A percentile compares a stretch with the other conserved stretches of the same genome.
These are phyloP conservation scores for Aphanoascus verrucosus DNA, from an alignment of 2,329 filamentous ascomycete species.

Conservation along the genomic window DNA sequence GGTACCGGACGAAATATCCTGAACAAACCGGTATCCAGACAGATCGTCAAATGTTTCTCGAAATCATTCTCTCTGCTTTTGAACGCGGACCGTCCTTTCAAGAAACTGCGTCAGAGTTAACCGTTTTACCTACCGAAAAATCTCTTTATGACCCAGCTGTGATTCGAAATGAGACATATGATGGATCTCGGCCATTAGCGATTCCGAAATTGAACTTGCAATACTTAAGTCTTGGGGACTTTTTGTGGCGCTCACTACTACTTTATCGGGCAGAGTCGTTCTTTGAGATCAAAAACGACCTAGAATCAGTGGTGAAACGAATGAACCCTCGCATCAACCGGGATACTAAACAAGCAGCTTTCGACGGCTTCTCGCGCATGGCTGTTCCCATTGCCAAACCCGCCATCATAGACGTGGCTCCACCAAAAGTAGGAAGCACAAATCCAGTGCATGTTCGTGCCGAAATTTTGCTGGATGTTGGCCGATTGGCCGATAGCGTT, in stretches of 20 bases:
- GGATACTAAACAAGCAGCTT: slow-evolving; percentile 55
- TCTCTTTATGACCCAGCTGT: slow-evolving; percentile 69
- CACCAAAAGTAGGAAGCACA: slow-evolving; percentile 69
- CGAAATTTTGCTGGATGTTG: slow-evolving; percentile 76
- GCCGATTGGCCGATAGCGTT: slow-evolving; percentile 62
- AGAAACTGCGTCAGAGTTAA: slow-evolving; percentile 60
- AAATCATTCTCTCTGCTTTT: slow-evolving; percentile 63
- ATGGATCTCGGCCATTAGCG: slow-evolving; percentile 75
- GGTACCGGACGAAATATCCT: slow-evolving; percentile 75
- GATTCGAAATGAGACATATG: slow-evolving; percentile 71
- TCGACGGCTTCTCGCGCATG: slow-evolving; percentile 84
- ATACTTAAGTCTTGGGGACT: slow-evolving; percentile 89
- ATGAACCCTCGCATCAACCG: slow-evolving; percentile 58
- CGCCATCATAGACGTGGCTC: slow-evolving; percentile 74
- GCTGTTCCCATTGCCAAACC: slow-evolving; percentile 76
- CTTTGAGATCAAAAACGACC: slow-evolving; percentile 83
- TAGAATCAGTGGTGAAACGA: slow-evolving; percentile 70
- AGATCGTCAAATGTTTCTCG: slow-evolving; percentile 43
- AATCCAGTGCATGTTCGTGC: slow-evolving; percentile 76
- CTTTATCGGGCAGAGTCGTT: slow-evolving; percentile 86
- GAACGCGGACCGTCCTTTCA: slow-evolving; percentile 75
- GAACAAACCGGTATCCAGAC: slow-evolving; percentile 55
- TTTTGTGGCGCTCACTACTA: slow-evolving; percentile 88
- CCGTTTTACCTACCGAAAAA: slow-evolving; percentile 70
- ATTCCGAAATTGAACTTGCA: slow-evolving; percentile 92